Evolutionary conservation across 2,329 filamentous ascomycete genomes (phyloP).

Genomic region (Gyromitra esculenta): DNA sequence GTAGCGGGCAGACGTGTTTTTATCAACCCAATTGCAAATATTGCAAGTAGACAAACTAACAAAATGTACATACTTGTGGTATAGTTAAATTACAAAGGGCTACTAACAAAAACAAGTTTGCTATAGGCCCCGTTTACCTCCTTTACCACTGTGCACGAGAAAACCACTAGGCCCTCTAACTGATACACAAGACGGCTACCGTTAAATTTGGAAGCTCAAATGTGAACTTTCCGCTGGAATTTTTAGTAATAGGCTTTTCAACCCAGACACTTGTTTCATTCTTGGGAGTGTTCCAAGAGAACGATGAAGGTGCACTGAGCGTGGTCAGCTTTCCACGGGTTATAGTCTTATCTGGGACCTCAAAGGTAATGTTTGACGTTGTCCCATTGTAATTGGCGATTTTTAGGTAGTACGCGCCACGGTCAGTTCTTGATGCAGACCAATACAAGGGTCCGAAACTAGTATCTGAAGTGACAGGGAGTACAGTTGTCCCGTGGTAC

Average conservation of each 20-base stretch:
- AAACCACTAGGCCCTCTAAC: background rate
- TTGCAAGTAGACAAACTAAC: too few species aligned
- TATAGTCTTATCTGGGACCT: slow-evolving; percentile 41
- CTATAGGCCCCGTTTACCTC: too few species aligned
- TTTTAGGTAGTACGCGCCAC: slow-evolving; percentile 46
- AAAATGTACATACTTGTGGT: too few species aligned
- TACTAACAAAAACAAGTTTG: too few species aligned
- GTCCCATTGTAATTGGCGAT: slow-evolving; percentile 53
- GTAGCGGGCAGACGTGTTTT: too few species aligned
- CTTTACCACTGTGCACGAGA: too few species aligned
- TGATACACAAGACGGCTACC: slow-evolving; percentile 35
- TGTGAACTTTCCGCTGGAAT: slow-evolving; percentile 27
- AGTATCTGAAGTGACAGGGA: slow-evolving; percentile 50
- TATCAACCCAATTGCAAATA: too few species aligned
- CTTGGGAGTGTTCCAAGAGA: slow-evolving; percentile 48
- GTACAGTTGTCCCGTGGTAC: slow-evolving; percentile 54
- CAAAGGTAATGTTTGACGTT: slow-evolving; percentile 42
- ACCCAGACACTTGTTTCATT: slow-evolving; percentile 50
- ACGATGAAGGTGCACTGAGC: slow-evolving; percentile 40
- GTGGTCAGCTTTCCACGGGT: slow-evolving; percentile 44
- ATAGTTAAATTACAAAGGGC: too few species aligned
- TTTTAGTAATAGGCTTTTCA: slow-evolving; percentile 35
- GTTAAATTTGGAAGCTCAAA: slow-evolving; percentile 46
- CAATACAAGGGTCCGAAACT: slow-evolving; percentile 48
- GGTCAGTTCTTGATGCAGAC: slow-evolving; percentile 46